Base-by-base conservation (phyloP, 345 rosid species). In the Citrus hindsii region DNA sequence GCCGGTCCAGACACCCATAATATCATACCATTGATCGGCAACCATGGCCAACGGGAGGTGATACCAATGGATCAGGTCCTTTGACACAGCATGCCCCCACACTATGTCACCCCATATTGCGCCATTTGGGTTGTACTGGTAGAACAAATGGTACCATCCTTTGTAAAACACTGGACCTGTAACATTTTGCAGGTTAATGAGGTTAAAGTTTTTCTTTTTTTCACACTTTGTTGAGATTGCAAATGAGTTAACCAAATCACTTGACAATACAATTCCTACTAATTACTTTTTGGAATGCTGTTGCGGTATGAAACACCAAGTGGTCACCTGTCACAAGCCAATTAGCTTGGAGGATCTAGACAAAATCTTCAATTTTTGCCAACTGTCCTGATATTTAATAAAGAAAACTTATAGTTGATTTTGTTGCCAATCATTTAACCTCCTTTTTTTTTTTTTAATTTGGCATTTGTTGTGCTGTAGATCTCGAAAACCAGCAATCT, bases 121-220 rank as follows among this genome's bases (percentile, higher is more conserved):
- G 3, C 84, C 98, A 75, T 89, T 78, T 67, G 98, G 98, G 74
- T 93, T 93, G 90, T 90, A 93, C 51, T 94, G 98, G 84, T 95
- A 95, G 88, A 95, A 95, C 81, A 95, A 90, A 76, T 95, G 98
- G 83, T 95, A 95, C 95, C 92, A 93, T 58, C 98, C 98, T 77
- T 91, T 93, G 87, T 95, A 95, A 77, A 76, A 93, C 86, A 93
- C 75, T 25, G 98, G 98, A 83, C 98, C 98, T 95, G 77, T 61
- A 46, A 63, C 55, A 37, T 28, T 56, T 35, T 28, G 21, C 35
- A 64, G 32, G 74, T 37, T 4, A 38, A 16, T 37, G 0, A 46
- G 51, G 27, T 58, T 40, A 60, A 59, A 59, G 9, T 0, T 5
- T 18, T 16, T 53, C 0, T 14, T 37, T 37, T 37, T 37, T 37